Evolutionary conservation across 805 yeast species (phyloP).

Genomic region (Danielia reshetovae): DNA sequence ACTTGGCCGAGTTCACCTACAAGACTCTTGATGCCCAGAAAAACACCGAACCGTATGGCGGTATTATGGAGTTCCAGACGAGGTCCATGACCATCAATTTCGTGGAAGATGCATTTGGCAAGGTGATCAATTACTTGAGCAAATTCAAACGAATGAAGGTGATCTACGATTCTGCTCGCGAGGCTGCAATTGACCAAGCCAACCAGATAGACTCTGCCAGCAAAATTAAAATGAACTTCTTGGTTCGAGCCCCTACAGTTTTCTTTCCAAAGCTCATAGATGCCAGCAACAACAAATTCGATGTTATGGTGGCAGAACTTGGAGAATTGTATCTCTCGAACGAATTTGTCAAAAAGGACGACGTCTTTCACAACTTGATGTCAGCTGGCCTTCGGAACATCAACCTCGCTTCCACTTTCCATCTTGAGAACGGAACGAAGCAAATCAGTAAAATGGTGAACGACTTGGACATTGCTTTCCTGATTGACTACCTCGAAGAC

Average conservation of each 20-base stretch:
- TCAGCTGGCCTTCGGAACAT: slow-evolving; percentile 70
- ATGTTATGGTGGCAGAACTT: slow-evolving; percentile 63
- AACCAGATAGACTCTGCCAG: slow-evolving; percentile 55
- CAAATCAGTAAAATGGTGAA: slow-evolving; percentile 66
- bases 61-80: slow-evolving; percentile 59
- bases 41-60: slow-evolving; percentile 47
- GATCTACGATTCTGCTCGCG: slow-evolving; percentile 85
- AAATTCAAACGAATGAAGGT: slow-evolving; percentile 82
- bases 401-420: slow-evolving; percentile 58
- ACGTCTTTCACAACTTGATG: slow-evolving; percentile 47
- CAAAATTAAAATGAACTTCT: slow-evolving; percentile 66
- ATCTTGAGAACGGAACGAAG: slow-evolving; percentile 37
- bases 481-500: slow-evolving; percentile 52
- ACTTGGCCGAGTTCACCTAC: slow-evolving; percentile 76
- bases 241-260: slow-evolving; percentile 76
- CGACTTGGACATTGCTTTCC: slow-evolving; percentile 57
- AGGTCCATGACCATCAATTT: slow-evolving; percentile 76
- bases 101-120: slow-evolving; percentile 73
- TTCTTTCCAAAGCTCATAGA: slow-evolving; percentile 64
- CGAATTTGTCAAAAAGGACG: slow-evolving; percentile 38
- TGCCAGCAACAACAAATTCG: slow-evolving; percentile 39
- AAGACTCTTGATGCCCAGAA: slow-evolving; percentile 67
- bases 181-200: slow-evolving; percentile 83
- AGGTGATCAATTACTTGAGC: slow-evolving; percentile 61
- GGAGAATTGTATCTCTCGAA: slow-evolving; percentile 81